Base-by-base conservation (phyloP, 495 filamentous ascomycete species). In the Hypoxylon fragiforme region DNA sequence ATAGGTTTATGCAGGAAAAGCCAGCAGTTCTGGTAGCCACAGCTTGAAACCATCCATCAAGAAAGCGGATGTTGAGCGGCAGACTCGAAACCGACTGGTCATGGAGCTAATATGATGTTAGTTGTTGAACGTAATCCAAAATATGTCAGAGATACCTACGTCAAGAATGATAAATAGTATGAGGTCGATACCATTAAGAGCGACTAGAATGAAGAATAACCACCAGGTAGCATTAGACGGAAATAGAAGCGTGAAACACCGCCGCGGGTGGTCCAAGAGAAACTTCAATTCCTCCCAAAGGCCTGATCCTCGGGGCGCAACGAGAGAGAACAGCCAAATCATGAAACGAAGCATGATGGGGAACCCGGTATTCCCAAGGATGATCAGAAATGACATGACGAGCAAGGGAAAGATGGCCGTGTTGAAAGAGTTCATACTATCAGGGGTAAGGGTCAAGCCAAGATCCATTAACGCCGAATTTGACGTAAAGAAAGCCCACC, bases 231-330 rank as follows among this genome's bases (percentile, higher is more conserved):
- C 91, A 38, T 83, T 82, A 0, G 85, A 82, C 5, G 91, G 92
- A 63, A 97, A 97, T 0, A 97, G 76, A 15, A 97, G 78, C 0
- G 92, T 97, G 66, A 97, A 97, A 70, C 92, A 97, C 28, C 94
- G 86, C 55, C 92, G 86, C 18, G 92, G 92, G 62, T 97, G 94
- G 63, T 97, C 92, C 18, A 97, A 79, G 14, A 97, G 78, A 64
- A 97, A 97, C 46, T 81, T 81, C 21, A 96, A 66, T 66, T 96
- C 92, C 68, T 96, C 90, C 82, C 88, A 95, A 7, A 92, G 69
- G 4, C 83, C 81, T 22, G 81, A 85, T 5, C 81, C 80, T 8
- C 66, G 64, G 8, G 83, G 83, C 3, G 79, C 75, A 18, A 84
- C 37, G 35, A 80, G 80, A 1, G 85, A 87, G 12, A 74, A 52